Evolutionary conservation across 768 basidiomycete genomes (phyloP), one percentile per base, ranked within the genome.

Genomic region (Macrolepiota dolichaula): DNA sequence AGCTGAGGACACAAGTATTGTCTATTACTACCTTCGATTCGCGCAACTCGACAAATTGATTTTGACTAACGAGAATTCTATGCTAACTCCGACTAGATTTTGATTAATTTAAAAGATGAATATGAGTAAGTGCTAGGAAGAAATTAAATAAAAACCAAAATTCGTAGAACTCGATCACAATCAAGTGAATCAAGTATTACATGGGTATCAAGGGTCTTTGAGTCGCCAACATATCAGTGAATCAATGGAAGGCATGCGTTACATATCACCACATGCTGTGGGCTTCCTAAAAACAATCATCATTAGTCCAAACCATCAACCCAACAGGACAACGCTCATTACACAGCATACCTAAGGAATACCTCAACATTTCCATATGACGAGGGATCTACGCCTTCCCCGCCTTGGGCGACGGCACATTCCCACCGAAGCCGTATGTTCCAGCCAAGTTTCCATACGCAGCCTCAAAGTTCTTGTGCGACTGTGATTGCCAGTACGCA

Each of bases 401-500:
- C 17, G 51, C 6, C 40, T 52, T 52, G n/a, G 51, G 51, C 46
- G 51, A 44, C n/a, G 59, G 59, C 17, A 35, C 59, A 25, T 37
- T 35, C 24, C 59, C 59, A 44, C 51, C 59, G 37, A 60, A 60
- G 19, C 59, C 59, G 49, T 60, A 52, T 10, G 51, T 53, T 13
- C 51, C 25, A 36, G 51, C 17, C n/a, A 60, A 40, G 5, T 44
- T 37, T 35, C 59, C 59, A 35, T 53, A 60, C 35, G 59, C 59
- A 44, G 59, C 59, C 27, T 53, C 59, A 22, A 60, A 60, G 42
- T 60, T 60, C 17, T 60, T 60, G 29, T 60, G 51, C 3, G 59
- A 54, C 51, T 60, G 59, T 38, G 59, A 60, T 22, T 51, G 51
- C 59, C 59, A 60, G n/a, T 60, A 60, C 32, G 59, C 59, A 53